These are phyloP conservation scores for Baorangia bicolor DNA, from an alignment of 768 basidiomycete species.

Conservation along the genomic window DNA sequence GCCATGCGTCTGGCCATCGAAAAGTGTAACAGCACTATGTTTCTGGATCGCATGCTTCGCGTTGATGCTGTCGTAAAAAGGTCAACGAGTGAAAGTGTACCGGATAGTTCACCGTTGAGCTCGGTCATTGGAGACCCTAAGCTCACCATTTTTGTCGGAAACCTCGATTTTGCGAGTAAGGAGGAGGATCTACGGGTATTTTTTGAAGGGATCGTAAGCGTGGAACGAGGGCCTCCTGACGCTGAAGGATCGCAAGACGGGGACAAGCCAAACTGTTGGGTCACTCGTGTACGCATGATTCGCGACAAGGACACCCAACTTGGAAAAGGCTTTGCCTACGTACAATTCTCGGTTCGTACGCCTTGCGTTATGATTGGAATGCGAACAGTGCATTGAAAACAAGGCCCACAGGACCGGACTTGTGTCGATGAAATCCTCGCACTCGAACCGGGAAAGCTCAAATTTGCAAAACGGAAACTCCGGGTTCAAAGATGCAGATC, in stretches of 20 bases:
- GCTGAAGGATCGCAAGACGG: slow-evolving; percentile 28
- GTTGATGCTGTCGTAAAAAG: slow-evolving; percentile 63
- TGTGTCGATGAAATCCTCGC: slow-evolving; percentile 93
- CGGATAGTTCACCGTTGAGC: slow-evolving; percentile 22
- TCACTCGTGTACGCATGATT: slow-evolving; percentile 82
- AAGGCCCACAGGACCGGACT: slow-evolving; percentile 65
- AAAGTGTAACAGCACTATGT: slow-evolving; percentile 64
- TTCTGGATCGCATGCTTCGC: slow-evolving; percentile 76
- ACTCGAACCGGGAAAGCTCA: slow-evolving; percentile 71
- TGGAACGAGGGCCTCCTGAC: slow-evolving; percentile 64
- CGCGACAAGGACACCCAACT: slow-evolving; percentile 90
- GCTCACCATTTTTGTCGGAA: slow-evolving; percentile 86
- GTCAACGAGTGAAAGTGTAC: slow-evolving; percentile 21
- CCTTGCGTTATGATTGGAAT: not conserved
- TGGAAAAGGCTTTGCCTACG: slow-evolving; percentile 94
- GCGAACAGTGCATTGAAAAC: not conserved
- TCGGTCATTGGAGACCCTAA: slow-evolving; percentile 61
- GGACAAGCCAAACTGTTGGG: slow-evolving; percentile 56
- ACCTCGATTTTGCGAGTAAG: slow-evolving; percentile 86
- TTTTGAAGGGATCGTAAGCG: slow-evolving; percentile 74
- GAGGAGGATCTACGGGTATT: slow-evolving; percentile 88
- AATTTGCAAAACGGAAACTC: slow-evolving; percentile 90
- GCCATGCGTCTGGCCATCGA: slow-evolving; percentile 61
- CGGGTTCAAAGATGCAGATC: slow-evolving; percentile 91
- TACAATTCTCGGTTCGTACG: slow-evolving; percentile 70